phyloP scores from a whole-genome alignment of 2,329 filamentous ascomycete genomes.

The Hyphodiscus sp. region DNA sequence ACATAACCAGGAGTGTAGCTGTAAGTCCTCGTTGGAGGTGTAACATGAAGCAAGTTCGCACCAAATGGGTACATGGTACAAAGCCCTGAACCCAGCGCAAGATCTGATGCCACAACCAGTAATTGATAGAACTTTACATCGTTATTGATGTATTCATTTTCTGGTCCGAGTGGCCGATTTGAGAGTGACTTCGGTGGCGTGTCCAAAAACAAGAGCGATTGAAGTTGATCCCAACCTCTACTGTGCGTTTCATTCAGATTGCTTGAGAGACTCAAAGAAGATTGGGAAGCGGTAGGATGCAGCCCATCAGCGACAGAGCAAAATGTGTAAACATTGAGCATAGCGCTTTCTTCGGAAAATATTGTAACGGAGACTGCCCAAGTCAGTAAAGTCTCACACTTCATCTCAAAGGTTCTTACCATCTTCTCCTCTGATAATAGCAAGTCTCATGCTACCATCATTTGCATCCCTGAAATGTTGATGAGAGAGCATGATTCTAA shows the following conservation, averaged over 20 bases:
- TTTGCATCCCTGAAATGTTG: slow-evolving; percentile 38
- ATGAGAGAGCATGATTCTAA: slow-evolving; percentile 34
- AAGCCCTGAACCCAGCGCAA: slow-evolving; percentile 38
- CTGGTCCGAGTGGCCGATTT: slow-evolving; percentile 5
- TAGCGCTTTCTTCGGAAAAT: slow-evolving; percentile 17
- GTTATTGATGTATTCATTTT: slow-evolving; percentile 27
- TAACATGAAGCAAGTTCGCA: not conserved
- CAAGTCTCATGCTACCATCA: slow-evolving; percentile 36
- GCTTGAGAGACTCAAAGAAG: slow-evolving; percentile 14
- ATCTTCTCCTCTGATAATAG: slow-evolving; percentile 24
- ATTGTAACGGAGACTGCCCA: slow-evolving; percentile 21
- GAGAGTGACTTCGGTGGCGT: slow-evolving; percentile 6
- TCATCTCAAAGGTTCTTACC: slow-evolving; percentile 10
- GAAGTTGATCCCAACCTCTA: slow-evolving; percentile 1
- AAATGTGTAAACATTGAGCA: slow-evolving; percentile 27
- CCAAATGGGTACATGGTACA: slow-evolving; percentile 18
- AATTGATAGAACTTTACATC: slow-evolving; percentile 42
- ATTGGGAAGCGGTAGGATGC: slow-evolving; percentile 13
- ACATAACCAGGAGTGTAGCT: slow-evolving; percentile 1
- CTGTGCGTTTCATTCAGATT: not conserved
- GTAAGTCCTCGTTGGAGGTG: not conserved
- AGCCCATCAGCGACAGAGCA: not conserved
- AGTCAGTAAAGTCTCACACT: slow-evolving; percentile 8
- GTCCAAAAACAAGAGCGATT: slow-evolving; percentile 10
- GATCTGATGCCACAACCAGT: slow-evolving; percentile 36